Base-by-base conservation (phyloP, 179 eudicot species). In the Sideroxylon spinosum region DNA sequence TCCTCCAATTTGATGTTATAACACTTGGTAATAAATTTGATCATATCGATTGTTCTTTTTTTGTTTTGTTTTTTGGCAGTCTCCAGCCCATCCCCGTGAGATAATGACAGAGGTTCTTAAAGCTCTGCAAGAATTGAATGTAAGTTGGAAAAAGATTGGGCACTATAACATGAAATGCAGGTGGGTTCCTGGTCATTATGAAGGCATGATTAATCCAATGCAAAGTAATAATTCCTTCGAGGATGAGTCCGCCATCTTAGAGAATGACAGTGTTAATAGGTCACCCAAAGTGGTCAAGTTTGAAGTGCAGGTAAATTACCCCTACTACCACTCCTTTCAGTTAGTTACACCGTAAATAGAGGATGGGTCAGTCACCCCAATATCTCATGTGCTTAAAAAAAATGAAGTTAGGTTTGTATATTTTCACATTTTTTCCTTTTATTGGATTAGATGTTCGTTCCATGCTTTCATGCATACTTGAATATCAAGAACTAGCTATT, bases 141-240 rank as follows among this genome's bases (percentile, higher is more conserved):
- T 94, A 20, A 76, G 85, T 81, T 94, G 98, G 98, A 94, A 94
- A 80, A 89, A 89, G 88, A 86, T 91, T 19, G 98, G 98, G 74
- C 98, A 89, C 79, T 94, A 91, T 75, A 94, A 90, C 87, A 92
- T 94, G 91, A 94, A 94, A 85, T 94, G 98, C 84, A 82, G 89
- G 81, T 92, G 97, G 96, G 72, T 81, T 68, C 97, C 93, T 80
- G 92, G 90, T 65, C 91, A 86, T 9, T 84, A 81, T 73, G 90
- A 85, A 86, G 93, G 90, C 76, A 84, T 86, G 85, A 64, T 84
- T 37, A 84, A 85, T 84, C 80, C 90, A 32, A 86, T 85, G 82
- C 89, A 85, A 63, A 79, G 78, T 70, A 81, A 78, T 78, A 79
- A 80, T 76, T 91, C 82, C 82, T 90, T 88, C 82, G 91, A 85